Conservation (phyloP, 441 rosid species). For the Pelargonium cotyledonis region DNA sequence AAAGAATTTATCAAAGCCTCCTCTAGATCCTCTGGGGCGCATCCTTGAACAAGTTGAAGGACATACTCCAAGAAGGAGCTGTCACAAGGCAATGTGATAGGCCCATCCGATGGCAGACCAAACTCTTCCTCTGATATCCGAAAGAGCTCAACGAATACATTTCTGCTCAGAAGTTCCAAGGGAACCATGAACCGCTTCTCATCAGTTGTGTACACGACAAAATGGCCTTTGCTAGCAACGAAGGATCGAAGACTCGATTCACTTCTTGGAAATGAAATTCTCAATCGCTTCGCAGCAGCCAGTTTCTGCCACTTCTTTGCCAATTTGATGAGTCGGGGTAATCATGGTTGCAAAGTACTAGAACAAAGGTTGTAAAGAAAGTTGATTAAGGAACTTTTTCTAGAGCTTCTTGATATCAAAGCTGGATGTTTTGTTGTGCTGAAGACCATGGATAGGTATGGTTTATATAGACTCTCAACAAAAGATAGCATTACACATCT, state of each 20-base stretch:
- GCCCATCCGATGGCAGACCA: conserved; percentile 18
- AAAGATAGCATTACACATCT: background rate
- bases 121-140: conserved; percentile 24
- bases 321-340: conserved; percentile 1
- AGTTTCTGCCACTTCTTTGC: conserved; percentile 15
- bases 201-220: conserved; percentile 14
- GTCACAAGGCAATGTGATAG: conserved; percentile 18
- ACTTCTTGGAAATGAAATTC: background rate
- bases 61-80: conserved; percentile 13
- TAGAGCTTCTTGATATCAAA: background rate
- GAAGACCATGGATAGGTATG: background rate
- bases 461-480: background rate
- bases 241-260: background rate
- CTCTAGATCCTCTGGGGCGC: conserved; percentile 7
- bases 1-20: conserved; percentile 15
- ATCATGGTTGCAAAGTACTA: conserved; percentile 8
- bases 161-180: conserved; percentile 8
- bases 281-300: background rate
- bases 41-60: conserved; percentile 6
- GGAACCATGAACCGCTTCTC: conserved; percentile 18
- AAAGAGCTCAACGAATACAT: conserved; percentile 14
- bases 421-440: background rate
- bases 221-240: conserved; percentile 13
- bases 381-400: background rate
- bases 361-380: background rate